phyloP scores from a whole-genome alignment of 192 early-diverging fungal species.

The Mycoemilia scoparia region DNA sequence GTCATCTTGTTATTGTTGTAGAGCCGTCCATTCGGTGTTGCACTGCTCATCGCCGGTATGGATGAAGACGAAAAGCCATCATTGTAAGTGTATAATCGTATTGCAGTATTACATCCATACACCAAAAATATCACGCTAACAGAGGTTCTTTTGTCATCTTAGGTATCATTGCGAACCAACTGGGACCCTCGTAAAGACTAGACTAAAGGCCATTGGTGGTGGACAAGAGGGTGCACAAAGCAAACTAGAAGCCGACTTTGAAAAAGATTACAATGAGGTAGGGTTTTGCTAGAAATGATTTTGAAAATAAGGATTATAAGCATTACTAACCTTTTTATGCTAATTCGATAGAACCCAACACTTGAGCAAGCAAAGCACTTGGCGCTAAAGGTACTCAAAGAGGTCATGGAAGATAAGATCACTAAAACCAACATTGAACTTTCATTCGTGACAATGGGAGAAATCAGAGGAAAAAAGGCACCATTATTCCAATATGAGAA shows the following conservation, averaged over 20 bases:
- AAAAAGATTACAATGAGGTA: no score
- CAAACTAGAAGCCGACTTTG: conserved; percentile 92
- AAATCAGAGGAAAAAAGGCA: no score
- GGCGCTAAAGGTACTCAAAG: conserved; percentile 90
- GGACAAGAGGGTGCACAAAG: conserved; percentile 98
- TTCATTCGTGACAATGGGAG: conserved; percentile 62
- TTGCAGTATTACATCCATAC: no score
- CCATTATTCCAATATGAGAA: no score
- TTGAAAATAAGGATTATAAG: not conserved
- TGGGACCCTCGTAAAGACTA: conserved; percentile 85
- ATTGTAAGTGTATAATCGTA: no score
- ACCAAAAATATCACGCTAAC: no score
- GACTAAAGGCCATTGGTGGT: conserved; percentile 97
- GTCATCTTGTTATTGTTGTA: no score
- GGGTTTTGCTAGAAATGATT: not conserved
- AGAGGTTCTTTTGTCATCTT: no score
- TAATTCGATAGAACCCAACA: conserved; percentile 49
- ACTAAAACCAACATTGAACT: conserved; percentile 89
- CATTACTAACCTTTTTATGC: not conserved
- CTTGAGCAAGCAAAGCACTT: conserved; percentile 73
- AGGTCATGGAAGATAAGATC: conserved; percentile 99
- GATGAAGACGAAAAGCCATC: conserved; percentile 97
- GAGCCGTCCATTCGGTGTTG: conserved; percentile 98
- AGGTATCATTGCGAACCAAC: conserved; percentile 97
- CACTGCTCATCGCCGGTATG: conserved; percentile 87